Conservation (phyloP, 768 basidiomycete genomes). For the Pulveroboletus frians region DNA sequence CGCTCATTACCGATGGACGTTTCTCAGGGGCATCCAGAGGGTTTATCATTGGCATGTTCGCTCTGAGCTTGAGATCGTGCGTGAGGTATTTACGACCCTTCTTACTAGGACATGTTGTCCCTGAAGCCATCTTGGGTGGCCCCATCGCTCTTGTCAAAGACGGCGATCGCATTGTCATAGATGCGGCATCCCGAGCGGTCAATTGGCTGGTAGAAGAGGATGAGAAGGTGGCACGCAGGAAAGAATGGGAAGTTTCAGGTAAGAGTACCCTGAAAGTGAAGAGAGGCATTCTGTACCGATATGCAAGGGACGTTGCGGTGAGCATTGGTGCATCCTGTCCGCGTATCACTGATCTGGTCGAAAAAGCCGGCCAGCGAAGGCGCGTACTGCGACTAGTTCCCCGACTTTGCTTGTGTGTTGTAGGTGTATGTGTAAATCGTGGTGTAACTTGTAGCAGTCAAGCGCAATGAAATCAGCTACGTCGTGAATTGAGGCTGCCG, state of each 20-base stretch:
- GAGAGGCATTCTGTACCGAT: slow-evolving; percentile 72
- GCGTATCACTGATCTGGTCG: slow-evolving; percentile 5
- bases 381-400: slow-evolving; percentile 69
- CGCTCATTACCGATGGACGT: slow-evolving; percentile 83
- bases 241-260: slow-evolving; percentile 66
- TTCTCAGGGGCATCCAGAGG: slow-evolving; percentile 80
- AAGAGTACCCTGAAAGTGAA: slow-evolving; percentile 61
- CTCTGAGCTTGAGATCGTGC: slow-evolving; percentile 2
- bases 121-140: slow-evolving; percentile 72
- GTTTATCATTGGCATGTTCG: slow-evolving; percentile 48
- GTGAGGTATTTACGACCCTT: slow-evolving; percentile 36
- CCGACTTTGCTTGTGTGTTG: not conserved
- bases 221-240: slow-evolving; percentile 54
- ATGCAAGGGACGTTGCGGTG: slow-evolving; percentile 83
- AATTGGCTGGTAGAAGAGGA: slow-evolving; percentile 69
- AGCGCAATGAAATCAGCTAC: not conserved
- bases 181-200: slow-evolving; percentile 59
- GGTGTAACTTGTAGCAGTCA: slow-evolving; percentile 5
- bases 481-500: too few species aligned
- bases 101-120: slow-evolving; percentile 50
- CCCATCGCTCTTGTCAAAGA: slow-evolving; percentile 85
- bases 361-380: slow-evolving; percentile 73
- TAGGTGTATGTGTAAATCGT: not conserved
- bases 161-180: slow-evolving; percentile 74
- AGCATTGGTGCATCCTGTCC: slow-evolving; percentile 31